Conservation (phyloP, 2,329 filamentous ascomycete genomes). For the Epichloe bromicola region DNA sequence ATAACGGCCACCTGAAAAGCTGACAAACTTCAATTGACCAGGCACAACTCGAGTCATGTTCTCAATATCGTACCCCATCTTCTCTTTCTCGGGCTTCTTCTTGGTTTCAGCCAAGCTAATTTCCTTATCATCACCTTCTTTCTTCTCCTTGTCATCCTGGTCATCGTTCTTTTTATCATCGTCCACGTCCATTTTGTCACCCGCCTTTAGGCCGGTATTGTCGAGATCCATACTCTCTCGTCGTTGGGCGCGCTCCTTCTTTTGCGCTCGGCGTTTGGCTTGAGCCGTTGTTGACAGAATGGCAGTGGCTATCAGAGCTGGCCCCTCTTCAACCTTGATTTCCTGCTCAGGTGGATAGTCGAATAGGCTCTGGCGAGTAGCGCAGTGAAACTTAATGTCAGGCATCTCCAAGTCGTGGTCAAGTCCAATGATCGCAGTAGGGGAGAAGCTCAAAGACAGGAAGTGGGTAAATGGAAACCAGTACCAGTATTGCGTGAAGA, state of each 20-base stretch:
- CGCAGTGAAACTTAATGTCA: constrained; percentile 89
- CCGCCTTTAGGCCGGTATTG: constrained; percentile 46
- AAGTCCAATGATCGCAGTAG: constrained; percentile 87
- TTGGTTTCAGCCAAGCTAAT: constrained; percentile 45
- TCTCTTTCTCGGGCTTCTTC: constrained; percentile 92
- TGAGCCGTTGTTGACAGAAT: constrained; percentile 94
- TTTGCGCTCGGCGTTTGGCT: constrained; percentile 86
- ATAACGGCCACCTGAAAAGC: constrained; percentile 80
- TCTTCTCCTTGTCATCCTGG: constrained; percentile 47
- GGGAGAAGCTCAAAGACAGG: constrained; percentile 89
- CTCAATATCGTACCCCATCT: constrained; percentile 87
- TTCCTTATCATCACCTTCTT: constrained; percentile 49
- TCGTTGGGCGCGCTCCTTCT: constrained; percentile 81
- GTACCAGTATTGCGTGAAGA: constrained; percentile 99
- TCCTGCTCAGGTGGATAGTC: constrained; percentile 97
- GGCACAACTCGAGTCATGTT: constrained; percentile 96
- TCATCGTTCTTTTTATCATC: constrained; percentile 45
- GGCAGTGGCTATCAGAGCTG: constrained; percentile 86
- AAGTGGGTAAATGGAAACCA: constrained; percentile 99
- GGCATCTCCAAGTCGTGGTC: constrained; percentile 91
- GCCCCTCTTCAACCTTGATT: constrained; percentile 85
- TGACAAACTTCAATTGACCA: constrained; percentile 88
- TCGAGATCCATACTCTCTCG: constrained; percentile 95
- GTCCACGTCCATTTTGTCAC: constrained; percentile 83
- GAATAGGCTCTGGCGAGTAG: constrained; percentile 86